Evolutionary conservation across 805 yeast species (phyloP).

Genomic region (Saccharomycopsis malanga): DNA sequence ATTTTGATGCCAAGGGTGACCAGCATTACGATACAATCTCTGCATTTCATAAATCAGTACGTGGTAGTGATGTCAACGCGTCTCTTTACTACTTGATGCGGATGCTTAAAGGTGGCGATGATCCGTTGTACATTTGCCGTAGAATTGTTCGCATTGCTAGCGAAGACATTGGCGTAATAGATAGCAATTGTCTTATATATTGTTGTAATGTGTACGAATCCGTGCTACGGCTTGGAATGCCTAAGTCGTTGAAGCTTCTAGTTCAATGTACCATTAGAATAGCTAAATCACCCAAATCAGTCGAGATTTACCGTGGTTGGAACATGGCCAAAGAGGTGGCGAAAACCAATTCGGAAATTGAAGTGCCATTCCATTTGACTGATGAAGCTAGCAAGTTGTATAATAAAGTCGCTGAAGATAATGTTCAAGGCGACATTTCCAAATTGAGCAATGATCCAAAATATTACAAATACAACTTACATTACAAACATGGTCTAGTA

Average conservation of each 20-base stretch:
- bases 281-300: slow-evolving; percentile 80
- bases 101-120: slow-evolving; percentile 93
- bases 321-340: slow-evolving; percentile 29
- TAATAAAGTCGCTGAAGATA: neutral
- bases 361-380: slow-evolving; percentile 9
- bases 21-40: slow-evolving; percentile 92
- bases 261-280: slow-evolving; percentile 93
- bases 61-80: slow-evolving; percentile 90
- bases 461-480: neutral
- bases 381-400: neutral
- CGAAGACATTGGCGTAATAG: slow-evolving; percentile 87
- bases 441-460: neutral
- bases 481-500: neutral
- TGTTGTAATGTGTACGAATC: slow-evolving; percentile 83
- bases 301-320: slow-evolving; percentile 79
- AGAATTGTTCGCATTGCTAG: slow-evolving; percentile 92
- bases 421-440: neutral
- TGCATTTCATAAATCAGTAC: slow-evolving; percentile 87
- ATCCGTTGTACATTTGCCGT: slow-evolving; percentile 81
- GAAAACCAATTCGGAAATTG: slow-evolving; percentile 2
- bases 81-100: slow-evolving; percentile 78
- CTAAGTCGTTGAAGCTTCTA: slow-evolving; percentile 82
- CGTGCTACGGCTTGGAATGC: slow-evolving; percentile 84
- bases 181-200: slow-evolving; percentile 77
- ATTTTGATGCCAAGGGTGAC: slow-evolving; percentile 85